Evolutionary conservation across 805 yeast genomes (phyloP), one percentile per base, ranked within the genome.

Genomic region (Wickerhamiella occidentalis): DNA sequence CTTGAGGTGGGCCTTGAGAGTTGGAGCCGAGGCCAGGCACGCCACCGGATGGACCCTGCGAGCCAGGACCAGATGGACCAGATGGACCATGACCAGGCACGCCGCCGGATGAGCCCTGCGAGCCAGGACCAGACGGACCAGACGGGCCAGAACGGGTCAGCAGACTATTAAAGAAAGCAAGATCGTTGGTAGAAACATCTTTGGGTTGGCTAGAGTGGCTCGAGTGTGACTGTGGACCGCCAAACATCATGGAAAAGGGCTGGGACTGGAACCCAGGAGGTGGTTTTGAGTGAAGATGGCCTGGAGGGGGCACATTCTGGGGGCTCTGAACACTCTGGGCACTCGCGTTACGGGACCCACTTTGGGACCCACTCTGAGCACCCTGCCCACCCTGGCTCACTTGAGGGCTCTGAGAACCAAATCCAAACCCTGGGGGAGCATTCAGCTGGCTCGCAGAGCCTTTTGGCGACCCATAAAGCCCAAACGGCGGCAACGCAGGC

Each of bases 111-210:
- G 35, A 6, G 35, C n/a, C n/a, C n/a, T n/a, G n/a, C n/a, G n/a
- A n/a, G n/a, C n/a, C n/a, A n/a, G n/a, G n/a, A n/a, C n/a, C n/a
- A n/a, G n/a, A n/a, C n/a, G n/a, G 28, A 9, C 28, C 28, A 25
- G 28, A 25, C 28, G 42, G 42, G 5, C 19, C 21, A 6, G 42
- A 38, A 22, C 47, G 47, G 21, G 43, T 37, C 17, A 51, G 49
- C 28, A 51, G 12, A 37, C 53, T 51, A 40, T 40, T 48, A 40
- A 51, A 51, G 19, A 51, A 51, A 5, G 48, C 53, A 25, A 47
- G 45, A 33, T 49, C 48, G 11, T 25, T 38, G 4, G 48, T 18
- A 17, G 40, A 6, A 11, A 35, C 25, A 8, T 19, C 19, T 33
- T 33, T 44, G n/a, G 40, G 38, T 19, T 33, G 19, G 38, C n/a